Base-by-base conservation (phyloP, 441 rosid genomes). In the Eutrema salsugineum region DNA sequence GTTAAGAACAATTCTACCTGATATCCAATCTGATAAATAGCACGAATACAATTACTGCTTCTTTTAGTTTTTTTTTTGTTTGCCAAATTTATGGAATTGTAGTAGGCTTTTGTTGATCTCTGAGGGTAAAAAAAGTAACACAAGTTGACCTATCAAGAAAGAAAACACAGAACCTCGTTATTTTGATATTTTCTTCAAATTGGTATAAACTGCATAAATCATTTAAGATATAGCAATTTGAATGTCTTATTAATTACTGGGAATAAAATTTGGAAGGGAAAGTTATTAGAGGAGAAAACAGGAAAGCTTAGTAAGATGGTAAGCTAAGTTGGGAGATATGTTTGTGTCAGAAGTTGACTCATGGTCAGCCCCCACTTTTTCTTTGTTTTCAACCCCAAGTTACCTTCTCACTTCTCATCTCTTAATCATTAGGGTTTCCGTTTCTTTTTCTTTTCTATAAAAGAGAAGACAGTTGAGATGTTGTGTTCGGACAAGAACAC, bases 381-480 rank as follows among this genome's bases (percentile, higher is more conserved):
- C 12, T 58, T 67, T 61, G 33, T 61, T 73, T 75, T 68, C 73
- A 44, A 61, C 58, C 64, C 19, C 78, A 75, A 75, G 73, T 35
- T 68, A 68, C 8, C 22, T 9, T 61, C 53, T 42, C 61, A 50
- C 9, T 58, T 66, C 64, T 68, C 44, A 19, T 66, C 20, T 36
- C 46, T 68, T 17, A 60, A 74, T 68, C 78, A 68, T 75, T 53
- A 61, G 70, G 16, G 66, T 16, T 68, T 62, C 19, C 7, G 5
- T 36, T 44, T 61, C 24, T 67, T 40, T 24, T 24, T 0, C 3
- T 24, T 24, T 24, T 24, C 3, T 3, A 14, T 15, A 5, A 15
- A 3, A 3, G 38, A 30, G 22, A 35, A 27, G 71, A 71, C 51
- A 48, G 84, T 76, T 82, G 83, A 72, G 81, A 70, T 64, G 88